phyloP scores from a whole-genome alignment of 2,329 filamentous ascomycete genomes.

The Coleophoma cylindrospora region DNA sequence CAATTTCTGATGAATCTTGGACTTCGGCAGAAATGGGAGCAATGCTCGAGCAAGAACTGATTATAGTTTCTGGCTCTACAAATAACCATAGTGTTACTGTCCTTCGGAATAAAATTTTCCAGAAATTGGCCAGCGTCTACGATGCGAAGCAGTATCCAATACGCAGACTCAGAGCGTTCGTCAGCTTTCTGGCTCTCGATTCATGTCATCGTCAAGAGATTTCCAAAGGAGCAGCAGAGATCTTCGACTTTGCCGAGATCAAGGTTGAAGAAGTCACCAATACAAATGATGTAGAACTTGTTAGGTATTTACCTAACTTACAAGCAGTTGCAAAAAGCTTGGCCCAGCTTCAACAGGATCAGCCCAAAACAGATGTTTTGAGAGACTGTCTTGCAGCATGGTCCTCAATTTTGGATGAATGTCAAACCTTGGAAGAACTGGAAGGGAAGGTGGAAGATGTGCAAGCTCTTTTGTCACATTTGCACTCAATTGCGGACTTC shows the following conservation, averaged over 20 bases:
- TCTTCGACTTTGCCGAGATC: conserved; percentile 7
- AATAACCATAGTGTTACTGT: conserved; percentile 3
- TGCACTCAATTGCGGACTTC: conserved; percentile 50
- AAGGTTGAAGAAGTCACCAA: conserved; percentile 5
- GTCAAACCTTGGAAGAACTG: conserved; percentile 36
- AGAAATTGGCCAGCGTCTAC: conserved; percentile 20
- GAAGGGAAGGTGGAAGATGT: conserved; percentile 41
- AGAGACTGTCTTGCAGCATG: conserved; percentile 19
- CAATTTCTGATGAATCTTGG: conserved; percentile 18
- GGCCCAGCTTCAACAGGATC: conserved; percentile 19
- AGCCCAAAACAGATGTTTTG: conserved; percentile 17
- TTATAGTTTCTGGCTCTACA: conserved; percentile 30
- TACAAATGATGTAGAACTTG: conserved; percentile 19
- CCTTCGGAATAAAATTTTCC: conserved; percentile 16
- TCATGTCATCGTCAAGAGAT: conserved; percentile 9
- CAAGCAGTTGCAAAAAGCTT: conserved; percentile 17
- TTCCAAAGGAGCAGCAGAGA: conserved; percentile 1
- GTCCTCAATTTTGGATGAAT: conserved; percentile 34
- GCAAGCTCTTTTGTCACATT: conserved; percentile 40
- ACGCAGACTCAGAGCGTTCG: conserved; percentile 22
- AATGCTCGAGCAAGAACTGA: conserved; percentile 55
- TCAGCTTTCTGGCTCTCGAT: conserved; percentile 16
- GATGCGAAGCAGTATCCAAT: conserved; percentile 20
- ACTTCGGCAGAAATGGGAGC: conserved; percentile 48
- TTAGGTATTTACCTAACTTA: conserved; percentile 17